Evolutionary conservation across 306 rosid genomes (phyloP).

Genomic region (Cucumis cinereus): DNA sequence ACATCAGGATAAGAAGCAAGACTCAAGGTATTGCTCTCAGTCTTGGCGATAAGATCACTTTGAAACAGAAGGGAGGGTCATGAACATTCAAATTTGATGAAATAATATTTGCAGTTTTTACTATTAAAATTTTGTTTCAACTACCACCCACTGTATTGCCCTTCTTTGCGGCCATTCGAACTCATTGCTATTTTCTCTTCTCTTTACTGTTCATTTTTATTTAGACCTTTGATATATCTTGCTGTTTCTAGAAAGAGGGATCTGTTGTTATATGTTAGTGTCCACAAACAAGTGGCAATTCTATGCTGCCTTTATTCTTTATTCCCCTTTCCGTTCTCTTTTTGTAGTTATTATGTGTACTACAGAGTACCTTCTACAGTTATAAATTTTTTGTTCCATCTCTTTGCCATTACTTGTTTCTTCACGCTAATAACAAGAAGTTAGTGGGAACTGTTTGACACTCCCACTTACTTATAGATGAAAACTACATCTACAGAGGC

Average conservation of each 20-base stretch:
- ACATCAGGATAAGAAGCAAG: constrained; percentile 97
- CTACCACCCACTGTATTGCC: constrained; percentile 2
- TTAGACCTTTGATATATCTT: constrained; percentile 1
- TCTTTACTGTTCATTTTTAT: background rate
- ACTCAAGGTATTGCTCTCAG: constrained; percentile 98
- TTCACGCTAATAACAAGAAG: background rate
- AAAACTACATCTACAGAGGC: background rate
- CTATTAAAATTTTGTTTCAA: constrained; percentile 7
- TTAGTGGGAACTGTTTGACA: background rate
- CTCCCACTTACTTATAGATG: background rate
- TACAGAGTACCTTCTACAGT: background rate
- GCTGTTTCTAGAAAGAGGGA: constrained; percentile 1
- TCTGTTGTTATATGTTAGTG: constrained; percentile 1
- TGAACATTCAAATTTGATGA: constrained; percentile 16
- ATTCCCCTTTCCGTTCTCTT: background rate
- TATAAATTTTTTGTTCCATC: background rate
- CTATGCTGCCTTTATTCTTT: constrained; percentile 1
- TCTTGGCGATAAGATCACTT: constrained; percentile 96
- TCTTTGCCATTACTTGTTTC: background rate
- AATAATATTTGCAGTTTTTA: constrained; percentile 2
- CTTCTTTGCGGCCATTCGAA: background rate
- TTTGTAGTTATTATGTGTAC: constrained; percentile 11
- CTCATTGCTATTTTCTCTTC: background rate
- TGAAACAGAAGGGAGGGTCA: constrained; percentile 85
- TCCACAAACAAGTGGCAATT: constrained; percentile 10